Base-by-base conservation (phyloP, 176 grass and related monocot species). In the Secale cereale region DNA sequence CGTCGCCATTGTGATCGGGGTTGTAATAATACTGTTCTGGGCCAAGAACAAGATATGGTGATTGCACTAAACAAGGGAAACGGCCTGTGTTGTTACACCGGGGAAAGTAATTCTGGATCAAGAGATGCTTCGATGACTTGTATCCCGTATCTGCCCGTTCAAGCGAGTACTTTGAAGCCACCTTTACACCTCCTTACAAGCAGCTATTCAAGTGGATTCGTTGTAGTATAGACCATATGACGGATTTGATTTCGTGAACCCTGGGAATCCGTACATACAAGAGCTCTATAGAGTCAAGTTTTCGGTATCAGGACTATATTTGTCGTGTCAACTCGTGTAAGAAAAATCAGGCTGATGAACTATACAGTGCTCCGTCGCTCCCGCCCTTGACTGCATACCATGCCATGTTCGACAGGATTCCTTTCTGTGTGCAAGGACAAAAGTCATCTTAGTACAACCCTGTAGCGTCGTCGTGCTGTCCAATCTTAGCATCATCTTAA, bases 11-110 rank as follows among this genome's bases (percentile, higher is more conserved):
- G 95, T 97, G 78, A 84, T 98, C 8, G 92, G 95, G 69, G 73
- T 98, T 14, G 92, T 98, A 48, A 80, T 98, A 61, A 86, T 98
- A 77, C 88, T 98, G 65, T 98, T 94, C 74, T 98, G 95, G 95
- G 23, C 92, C 23, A 98, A 85, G 85, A 89, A 86, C 56, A 98
- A 98, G 89, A 88, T 99, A 82, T 99, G 97, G 93, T 96, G 88
- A 99, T 79, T 64, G 29, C 25, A 54, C 67, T 17, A 26, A 43
- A 80, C 29, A 6, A 43, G 59, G 59, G 80, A 76, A 50, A 57
- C 37, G n/a, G 48, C 13, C 43, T 27, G 40, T 22, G 60, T 72
- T 64, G 61, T 37, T 64, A 85, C 64, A 80, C 36, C 63, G 2
- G 84, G 48, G 37, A 75, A 67, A 52, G 26, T 65, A 74, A 76